These are phyloP conservation scores for Populus davidiana DNA, from an alignment of 345 rosid species.

Conservation along the genomic window DNA sequence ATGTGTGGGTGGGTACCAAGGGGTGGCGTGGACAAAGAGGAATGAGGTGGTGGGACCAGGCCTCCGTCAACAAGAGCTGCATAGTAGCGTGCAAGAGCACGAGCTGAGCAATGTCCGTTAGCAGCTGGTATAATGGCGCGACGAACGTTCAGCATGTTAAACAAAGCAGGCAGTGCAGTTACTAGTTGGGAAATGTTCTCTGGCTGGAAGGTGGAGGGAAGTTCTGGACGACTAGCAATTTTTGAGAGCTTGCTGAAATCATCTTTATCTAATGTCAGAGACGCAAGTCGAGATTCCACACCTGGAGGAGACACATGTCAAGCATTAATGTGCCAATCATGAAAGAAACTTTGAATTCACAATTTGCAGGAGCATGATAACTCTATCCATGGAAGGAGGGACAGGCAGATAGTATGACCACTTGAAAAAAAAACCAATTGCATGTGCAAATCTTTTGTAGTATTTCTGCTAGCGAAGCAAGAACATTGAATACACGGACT, in stretches of 20 bases:
- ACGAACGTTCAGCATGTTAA: conserved; percentile 74
- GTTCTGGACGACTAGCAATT: conserved; percentile 39
- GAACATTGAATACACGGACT: conserved; percentile 12
- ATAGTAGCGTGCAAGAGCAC: conserved; percentile 97
- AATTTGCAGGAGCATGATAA: background rate
- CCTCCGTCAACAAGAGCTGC: conserved; percentile 85
- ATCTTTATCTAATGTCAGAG: conserved; percentile 55
- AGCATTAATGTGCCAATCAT: background rate
- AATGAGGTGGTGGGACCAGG: conserved; percentile 68
- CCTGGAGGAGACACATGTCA: conserved; percentile 43
- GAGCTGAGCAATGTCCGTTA: conserved; percentile 92
- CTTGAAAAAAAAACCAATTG: background rate
- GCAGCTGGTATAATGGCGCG: conserved; percentile 94
- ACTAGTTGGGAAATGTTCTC: conserved; percentile 34
- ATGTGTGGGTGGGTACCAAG: conserved; percentile 86
- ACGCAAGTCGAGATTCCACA: conserved; percentile 92
- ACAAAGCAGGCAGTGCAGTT: conserved; percentile 51
- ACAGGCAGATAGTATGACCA: background rate
- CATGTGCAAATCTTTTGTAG: background rate
- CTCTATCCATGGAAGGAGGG: background rate
- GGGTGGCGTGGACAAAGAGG: conserved; percentile 59
- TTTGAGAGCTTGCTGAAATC: conserved; percentile 53
- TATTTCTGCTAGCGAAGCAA: conserved; percentile 12
- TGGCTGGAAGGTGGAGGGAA: conserved; percentile 80
- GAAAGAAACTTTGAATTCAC: background rate